These are phyloP conservation scores for Dothideomycetes sp. DNA, from an alignment of 2,329 filamentous ascomycete genomes.

Conservation along the genomic window DNA sequence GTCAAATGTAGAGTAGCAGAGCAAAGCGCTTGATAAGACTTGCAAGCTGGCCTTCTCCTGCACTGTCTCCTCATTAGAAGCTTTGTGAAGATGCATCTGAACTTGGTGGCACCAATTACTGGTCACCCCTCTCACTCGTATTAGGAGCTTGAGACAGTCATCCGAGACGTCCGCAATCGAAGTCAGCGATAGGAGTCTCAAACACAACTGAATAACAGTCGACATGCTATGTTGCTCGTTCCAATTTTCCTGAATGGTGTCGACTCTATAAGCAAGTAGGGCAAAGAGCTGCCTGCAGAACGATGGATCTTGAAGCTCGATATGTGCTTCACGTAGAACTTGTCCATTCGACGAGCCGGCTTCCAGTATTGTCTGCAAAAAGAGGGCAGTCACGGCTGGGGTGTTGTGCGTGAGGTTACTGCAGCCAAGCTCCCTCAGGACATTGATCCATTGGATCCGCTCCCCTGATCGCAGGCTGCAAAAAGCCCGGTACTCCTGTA, in stretches of 20 bases:
- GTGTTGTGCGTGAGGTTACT: constrained; percentile 50
- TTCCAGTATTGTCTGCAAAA: constrained; percentile 44
- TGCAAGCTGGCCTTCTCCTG: constrained; percentile 26
- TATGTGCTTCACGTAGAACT: constrained; percentile 37
- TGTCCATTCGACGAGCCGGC: constrained; percentile 37
- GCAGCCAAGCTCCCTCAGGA: constrained; percentile 40
- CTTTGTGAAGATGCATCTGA: constrained; percentile 31
- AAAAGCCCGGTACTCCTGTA: constrained; percentile 44
- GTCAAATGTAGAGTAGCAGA: constrained; percentile 42
- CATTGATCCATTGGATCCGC: constrained; percentile 35
- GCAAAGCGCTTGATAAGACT: constrained; percentile 39
- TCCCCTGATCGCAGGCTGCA: constrained; percentile 38
- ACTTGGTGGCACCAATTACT: constrained; percentile 40
- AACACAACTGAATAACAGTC: constrained; percentile 39
- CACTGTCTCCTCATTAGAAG: constrained; percentile 27
- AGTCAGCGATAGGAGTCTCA: constrained; percentile 13
- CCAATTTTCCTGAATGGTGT: constrained; percentile 43
- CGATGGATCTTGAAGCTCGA: constrained; percentile 33
- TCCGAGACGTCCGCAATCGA: not conserved
- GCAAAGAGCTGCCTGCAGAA: constrained; percentile 41
- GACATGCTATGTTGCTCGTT: constrained; percentile 50
- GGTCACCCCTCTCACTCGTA: constrained; percentile 31
- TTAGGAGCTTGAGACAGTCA: constrained; percentile 20
- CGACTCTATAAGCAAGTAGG: constrained; percentile 37
- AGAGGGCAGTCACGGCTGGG: constrained; percentile 36